These are phyloP conservation scores for Poronia punctata DNA, from an alignment of 495 filamentous ascomycete genomes.

Conservation along the genomic window DNA sequence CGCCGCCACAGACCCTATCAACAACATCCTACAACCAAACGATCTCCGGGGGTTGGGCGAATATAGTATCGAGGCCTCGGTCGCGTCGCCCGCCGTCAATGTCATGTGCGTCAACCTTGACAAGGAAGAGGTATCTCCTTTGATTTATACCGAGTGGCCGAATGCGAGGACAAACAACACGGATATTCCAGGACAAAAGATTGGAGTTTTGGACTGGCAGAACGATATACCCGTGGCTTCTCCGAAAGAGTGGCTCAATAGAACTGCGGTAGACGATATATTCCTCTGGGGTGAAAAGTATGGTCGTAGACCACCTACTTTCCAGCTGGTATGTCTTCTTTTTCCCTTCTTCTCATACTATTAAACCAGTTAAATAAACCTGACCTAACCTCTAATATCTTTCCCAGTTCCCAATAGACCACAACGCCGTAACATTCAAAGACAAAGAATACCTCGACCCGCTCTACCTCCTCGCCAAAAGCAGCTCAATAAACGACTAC, in stretches of 20 bases:
- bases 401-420: slow-evolving; percentile 41
- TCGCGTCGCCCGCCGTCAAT: slow-evolving; percentile 59
- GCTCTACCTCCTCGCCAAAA: slow-evolving; percentile 59
- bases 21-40: slow-evolving; percentile 59
- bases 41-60: slow-evolving; percentile 58
- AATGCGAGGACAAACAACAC: slow-evolving; percentile 26
- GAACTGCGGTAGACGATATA: slow-evolving; percentile 59
- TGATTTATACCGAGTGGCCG: slow-evolving; percentile 56
- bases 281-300: slow-evolving; percentile 55
- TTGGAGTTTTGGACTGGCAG: slow-evolving; percentile 20
- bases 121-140: slow-evolving; percentile 47
- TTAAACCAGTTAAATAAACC: not conserved
- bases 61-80: slow-evolving; percentile 57
- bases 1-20: slow-evolving; percentile 51
- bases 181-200: slow-evolving; percentile 14
- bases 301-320: slow-evolving; percentile 51
- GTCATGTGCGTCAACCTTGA: slow-evolving; percentile 63
- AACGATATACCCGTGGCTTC: slow-evolving; percentile 22
- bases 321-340: slow-evolving; percentile 40
- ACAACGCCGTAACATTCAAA: slow-evolving; percentile 61
- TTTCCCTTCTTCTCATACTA: not conserved
- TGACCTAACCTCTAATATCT: no score
- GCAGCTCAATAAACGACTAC: slow-evolving; percentile 35
- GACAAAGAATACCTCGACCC: slow-evolving; percentile 32
- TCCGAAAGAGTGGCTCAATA: slow-evolving; percentile 39